Percentiles rank a stretch among this genome's conserved stretches.
phyloP scores from a whole-genome alignment of 345 rosid genomes.

The Gossypium bickii region DNA sequence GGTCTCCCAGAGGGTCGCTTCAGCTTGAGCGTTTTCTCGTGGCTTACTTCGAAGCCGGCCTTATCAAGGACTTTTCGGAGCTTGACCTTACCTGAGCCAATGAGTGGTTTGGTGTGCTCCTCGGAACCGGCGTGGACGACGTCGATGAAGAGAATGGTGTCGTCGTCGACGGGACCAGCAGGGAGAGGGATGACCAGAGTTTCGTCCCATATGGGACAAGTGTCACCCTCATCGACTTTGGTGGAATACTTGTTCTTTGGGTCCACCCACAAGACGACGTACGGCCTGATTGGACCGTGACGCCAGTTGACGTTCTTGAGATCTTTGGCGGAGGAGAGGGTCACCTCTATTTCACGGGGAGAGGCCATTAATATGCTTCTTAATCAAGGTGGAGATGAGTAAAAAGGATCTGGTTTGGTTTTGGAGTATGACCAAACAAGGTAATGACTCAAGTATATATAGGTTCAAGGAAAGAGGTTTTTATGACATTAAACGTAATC shows the following conservation, averaged over 20 bases:
- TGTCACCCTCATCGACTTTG: conserved; percentile 61
- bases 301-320: conserved; percentile 93
- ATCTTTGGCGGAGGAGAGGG: conserved; percentile 56
- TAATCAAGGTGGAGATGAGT: neutral
- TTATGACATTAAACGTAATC: neutral
- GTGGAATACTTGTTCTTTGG: conserved; percentile 49
- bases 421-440: neutral
- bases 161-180: conserved; percentile 35
- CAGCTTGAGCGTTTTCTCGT: conserved; percentile 39
- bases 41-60: conserved; percentile 42
- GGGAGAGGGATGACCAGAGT: conserved; percentile 44
- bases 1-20: conserved; percentile 92
- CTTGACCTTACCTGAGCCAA: conserved; percentile 65
- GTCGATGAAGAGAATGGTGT: conserved; percentile 51
- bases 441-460: neutral
- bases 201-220: conserved; percentile 60
- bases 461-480: neutral
- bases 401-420: neutral
- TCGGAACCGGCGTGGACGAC: conserved; percentile 66
- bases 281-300: conserved; percentile 54
- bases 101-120: conserved; percentile 66
- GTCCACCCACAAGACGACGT: conserved; percentile 75
- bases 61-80: conserved; percentile 60
- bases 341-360: conserved; percentile 47
- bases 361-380: conserved; percentile 5